phyloP scores from a whole-genome alignment of 2,329 filamentous ascomycete genomes.

The Clarireedia homoeocarpa region DNA sequence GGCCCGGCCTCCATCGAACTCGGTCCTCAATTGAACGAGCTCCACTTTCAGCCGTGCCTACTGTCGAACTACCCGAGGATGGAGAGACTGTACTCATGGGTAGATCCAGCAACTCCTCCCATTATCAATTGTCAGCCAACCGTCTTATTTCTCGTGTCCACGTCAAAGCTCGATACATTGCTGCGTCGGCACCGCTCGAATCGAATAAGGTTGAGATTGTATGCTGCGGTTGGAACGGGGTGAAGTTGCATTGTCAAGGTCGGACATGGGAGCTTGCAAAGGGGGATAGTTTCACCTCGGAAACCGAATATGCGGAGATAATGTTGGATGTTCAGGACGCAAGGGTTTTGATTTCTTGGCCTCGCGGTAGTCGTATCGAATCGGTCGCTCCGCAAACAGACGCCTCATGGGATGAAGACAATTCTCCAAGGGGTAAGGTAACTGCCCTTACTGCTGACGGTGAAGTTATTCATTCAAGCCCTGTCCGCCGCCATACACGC shows the following conservation, averaged over 20 bases:
- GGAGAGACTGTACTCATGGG: constrained; percentile 83
- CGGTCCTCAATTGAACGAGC: constrained; percentile 61
- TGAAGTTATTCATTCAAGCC: constrained; percentile 49
- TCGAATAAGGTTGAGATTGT: constrained; percentile 77
- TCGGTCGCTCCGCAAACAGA: constrained; percentile 38
- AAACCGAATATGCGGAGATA: constrained; percentile 80
- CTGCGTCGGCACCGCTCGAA: constrained; percentile 58
- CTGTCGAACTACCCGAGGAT: constrained; percentile 70
- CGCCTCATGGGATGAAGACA: constrained; percentile 59
- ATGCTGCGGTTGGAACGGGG: constrained; percentile 93
- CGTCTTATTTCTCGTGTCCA: constrained; percentile 90
- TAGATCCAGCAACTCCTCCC: constrained; percentile 88
- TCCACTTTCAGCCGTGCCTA: constrained; percentile 77
- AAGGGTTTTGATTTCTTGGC: constrained; percentile 85
- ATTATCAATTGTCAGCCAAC: constrained; percentile 89
- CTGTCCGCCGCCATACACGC: constrained; percentile 46
- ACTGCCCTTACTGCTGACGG: constrained; percentile 27
- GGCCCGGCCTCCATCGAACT: constrained; percentile 49
- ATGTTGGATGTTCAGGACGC: constrained; percentile 94
- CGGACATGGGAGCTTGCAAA: constrained; percentile 79
- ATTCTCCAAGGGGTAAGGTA: constrained; percentile 43
- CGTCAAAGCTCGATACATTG: constrained; percentile 77
- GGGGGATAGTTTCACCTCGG: constrained; percentile 82
- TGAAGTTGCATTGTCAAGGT: constrained; percentile 86
- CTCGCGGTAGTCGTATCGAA: constrained; percentile 44